Conservation (phyloP, 768 basidiomycete genomes). For the Tulasnella sp. region DNA sequence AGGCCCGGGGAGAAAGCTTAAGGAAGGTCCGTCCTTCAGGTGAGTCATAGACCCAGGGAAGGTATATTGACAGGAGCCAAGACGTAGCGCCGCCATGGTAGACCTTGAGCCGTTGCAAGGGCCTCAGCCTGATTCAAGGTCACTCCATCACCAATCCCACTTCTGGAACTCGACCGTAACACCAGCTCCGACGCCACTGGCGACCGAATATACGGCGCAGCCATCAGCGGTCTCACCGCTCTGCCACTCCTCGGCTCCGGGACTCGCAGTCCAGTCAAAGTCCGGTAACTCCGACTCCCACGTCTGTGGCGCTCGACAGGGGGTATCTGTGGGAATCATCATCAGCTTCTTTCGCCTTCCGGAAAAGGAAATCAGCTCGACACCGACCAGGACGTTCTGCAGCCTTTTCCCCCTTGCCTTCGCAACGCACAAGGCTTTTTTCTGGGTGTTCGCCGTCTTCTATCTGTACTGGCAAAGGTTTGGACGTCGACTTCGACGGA, state of each 20-base stretch:
- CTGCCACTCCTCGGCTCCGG: conserved; percentile 3
- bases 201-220: not conserved
- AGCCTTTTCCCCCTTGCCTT: not conserved
- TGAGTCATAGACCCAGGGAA: no score
- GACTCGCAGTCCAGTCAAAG: not conserved
- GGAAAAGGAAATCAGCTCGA: not conserved
- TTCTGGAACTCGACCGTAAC: conserved; percentile 11
- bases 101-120: not conserved
- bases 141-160: not conserved
- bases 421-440: not conserved
- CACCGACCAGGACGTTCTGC: not conserved
- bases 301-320: not conserved
- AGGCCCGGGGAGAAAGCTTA: no score
- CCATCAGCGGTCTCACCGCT: not conserved
- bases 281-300: not conserved
- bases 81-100: no score
- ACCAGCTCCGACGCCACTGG: not conserved
- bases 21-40: no score
- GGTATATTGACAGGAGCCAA: not conserved
- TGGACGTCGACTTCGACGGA: not conserved
- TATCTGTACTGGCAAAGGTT: not conserved
- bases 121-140: not conserved
- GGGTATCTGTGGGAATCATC: not conserved
- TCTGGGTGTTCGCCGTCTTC: not conserved
- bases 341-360: not conserved